Conservation (phyloP, 2,329 filamentous ascomycete species). For the Stylonectria norvegica region DNA sequence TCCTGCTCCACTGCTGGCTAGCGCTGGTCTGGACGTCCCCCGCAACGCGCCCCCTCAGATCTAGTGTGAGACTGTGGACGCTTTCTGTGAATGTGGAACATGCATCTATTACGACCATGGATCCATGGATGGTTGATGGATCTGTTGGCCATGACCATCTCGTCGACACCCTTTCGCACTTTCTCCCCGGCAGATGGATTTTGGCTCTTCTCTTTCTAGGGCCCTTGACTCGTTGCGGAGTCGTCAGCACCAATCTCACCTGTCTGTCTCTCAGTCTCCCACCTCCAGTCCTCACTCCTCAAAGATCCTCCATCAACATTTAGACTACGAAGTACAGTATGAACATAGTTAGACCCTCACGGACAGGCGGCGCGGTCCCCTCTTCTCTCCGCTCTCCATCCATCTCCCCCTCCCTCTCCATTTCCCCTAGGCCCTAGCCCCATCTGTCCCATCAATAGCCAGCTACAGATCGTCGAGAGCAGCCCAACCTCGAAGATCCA, state of each 20-base stretch:
- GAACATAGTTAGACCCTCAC: constrained; percentile 10
- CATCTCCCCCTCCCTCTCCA: constrained; percentile 17
- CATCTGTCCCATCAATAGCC: too few relatives aligned
- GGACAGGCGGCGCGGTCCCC: constrained; percentile 25
- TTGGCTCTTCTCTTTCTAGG: too few relatives aligned
- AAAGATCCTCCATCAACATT: not conserved
- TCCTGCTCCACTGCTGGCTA: constrained; percentile 6
- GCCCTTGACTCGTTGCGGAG: constrained; percentile 18
- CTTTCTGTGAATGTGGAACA: too few relatives aligned
- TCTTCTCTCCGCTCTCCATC: too few relatives aligned
- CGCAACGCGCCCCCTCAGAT: constrained; percentile 17
- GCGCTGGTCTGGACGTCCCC: constrained; percentile 20
- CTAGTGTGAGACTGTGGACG: constrained; percentile 12
- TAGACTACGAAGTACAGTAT: too few relatives aligned
- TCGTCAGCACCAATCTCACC: constrained; percentile 14
- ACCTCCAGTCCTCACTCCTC: not conserved
- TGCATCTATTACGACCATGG: too few relatives aligned
- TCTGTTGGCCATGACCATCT: not conserved
- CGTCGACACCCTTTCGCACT: not conserved
- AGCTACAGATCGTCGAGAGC: too few relatives aligned
- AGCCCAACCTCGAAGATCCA: too few relatives aligned
- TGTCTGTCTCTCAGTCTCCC: too few relatives aligned
- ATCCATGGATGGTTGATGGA: too few relatives aligned
- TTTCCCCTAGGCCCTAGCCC: constrained; percentile 26
- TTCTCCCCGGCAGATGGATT: too few relatives aligned